These are phyloP conservation scores for Eucalyptus curtisii DNA, from an alignment of 345 rosid genomes.

Conservation along the genomic window DNA sequence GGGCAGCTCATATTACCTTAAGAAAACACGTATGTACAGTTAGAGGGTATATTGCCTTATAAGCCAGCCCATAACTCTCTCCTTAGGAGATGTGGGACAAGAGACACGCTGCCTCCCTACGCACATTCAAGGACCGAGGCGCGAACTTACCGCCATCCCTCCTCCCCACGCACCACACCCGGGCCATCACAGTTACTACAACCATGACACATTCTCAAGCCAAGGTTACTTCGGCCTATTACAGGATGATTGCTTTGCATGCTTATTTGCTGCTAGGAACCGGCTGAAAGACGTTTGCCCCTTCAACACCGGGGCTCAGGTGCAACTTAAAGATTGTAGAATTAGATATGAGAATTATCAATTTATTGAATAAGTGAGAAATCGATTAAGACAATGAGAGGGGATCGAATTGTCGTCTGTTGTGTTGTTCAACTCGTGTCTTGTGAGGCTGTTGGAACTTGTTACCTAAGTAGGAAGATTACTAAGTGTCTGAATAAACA, in stretches of 20 bases:
- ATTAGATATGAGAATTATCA: too few relatives aligned
- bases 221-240: not conserved
- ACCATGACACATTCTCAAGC: not conserved
- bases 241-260: not conserved
- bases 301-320: too few relatives aligned
- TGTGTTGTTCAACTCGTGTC: not conserved
- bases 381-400: not conserved
- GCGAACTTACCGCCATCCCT: accelerated
- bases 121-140: accelerated
- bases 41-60: accelerated
- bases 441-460: not conserved
- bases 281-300: not conserved
- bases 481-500: not conserved
- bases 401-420: not conserved
- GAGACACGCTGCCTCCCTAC: accelerated
- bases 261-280: not conserved
- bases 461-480: not conserved
- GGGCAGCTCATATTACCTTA: accelerated
- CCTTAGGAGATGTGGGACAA: accelerated
- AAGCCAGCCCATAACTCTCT: accelerated
- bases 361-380: not conserved
- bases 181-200: not conserved
- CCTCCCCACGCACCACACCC: accelerated
- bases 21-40: accelerated
- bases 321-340: not conserved